Percentiles rank a stretch among this genome's conserved stretches.
Conservation (phyloP, 1,284 basidiomycete genomes). For the Sanghuangporus weigelae region DNA sequence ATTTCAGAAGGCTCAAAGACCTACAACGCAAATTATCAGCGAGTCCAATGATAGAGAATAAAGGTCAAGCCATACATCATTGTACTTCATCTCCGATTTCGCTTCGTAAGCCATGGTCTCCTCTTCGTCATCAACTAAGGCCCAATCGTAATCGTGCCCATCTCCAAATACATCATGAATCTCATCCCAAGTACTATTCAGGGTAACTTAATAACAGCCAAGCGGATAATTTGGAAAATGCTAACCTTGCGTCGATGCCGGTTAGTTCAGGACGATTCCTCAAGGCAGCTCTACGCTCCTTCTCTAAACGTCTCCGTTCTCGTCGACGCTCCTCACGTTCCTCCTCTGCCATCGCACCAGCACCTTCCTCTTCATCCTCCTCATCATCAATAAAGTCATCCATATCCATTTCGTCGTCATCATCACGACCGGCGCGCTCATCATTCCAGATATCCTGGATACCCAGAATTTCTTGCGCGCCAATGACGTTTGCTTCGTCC, state of each 20-base stretch:
- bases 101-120: constrained; percentile 54
- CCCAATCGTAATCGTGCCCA: constrained; percentile 96
- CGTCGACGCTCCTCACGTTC: constrained; percentile 69
- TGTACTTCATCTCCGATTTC: constrained; percentile 79
- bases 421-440: constrained; percentile 53
- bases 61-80: constrained; percentile 63
- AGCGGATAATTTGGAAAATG: no score
- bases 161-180: constrained; percentile 97
- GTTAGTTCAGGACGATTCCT: constrained; percentile 69
- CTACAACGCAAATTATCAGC: constrained; percentile 34
- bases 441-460: constrained; percentile 86
- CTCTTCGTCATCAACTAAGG: constrained; percentile 76
- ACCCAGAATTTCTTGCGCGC: constrained; percentile 47
- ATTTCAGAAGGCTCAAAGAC: constrained; percentile 99
- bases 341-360: constrained; percentile 63
- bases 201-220: neutral
- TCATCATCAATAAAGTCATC: constrained; percentile 91
- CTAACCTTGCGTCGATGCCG: constrained; percentile 82
- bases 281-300: constrained; percentile 56
- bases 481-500: constrained; percentile 38
- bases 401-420: constrained; percentile 64
- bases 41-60: constrained; percentile 14
- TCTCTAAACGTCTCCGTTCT: constrained; percentile 60
- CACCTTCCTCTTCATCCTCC: constrained; percentile 78
- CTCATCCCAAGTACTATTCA: constrained; percentile 87